Evolutionary conservation across 371 early-diverging fungal genomes (phyloP), one percentile per base, ranked within the genome.

Genomic region (Mortierella sp.): DNA sequence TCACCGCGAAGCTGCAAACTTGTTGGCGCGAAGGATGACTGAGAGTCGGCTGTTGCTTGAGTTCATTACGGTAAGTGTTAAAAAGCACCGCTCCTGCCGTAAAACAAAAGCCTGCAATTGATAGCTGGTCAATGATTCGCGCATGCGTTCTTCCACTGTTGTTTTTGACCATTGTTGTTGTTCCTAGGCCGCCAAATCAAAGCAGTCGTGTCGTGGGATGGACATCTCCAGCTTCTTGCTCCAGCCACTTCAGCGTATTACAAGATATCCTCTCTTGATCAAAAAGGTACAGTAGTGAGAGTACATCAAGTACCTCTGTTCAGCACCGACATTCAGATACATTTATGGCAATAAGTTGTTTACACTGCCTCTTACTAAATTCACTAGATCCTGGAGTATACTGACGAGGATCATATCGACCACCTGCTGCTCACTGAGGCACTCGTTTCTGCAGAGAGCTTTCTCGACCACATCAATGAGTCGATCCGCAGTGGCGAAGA

Each of bases 241-340:
- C 46, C 91, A 96, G 54, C 99, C 99, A 8, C 94, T 98, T 88
- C 99, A 99, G 86, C 93, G 99, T 56, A 95, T 99, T 46, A 98
- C 97, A 48, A 90, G 98, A 87, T 98, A 98, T 87, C 95, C 98
- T 4, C 91, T 99, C 46, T 89, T 99, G 8, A 89, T 98, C 60
- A 94, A 95, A 70, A 95, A 97, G 88, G 93, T 91, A 90, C 32
- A 56, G 48, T 3, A 74, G 41, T 4, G n/a, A 2, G 35, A 54
- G 54, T 11, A 18, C 29, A 71, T 32, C n/a, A 27, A 38, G 44
- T 10, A 43, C 18, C 14, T 54, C 7, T 72, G 4, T 51, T 29
- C 49, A 51, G 3, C 24, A 32, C 51, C 6, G 51, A 21, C 48
- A 18, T 51, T 51, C 49, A 51, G 14, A 48, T 41, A 41, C 41